Conservation (phyloP, 2,329 filamentous ascomycete genomes). For the Stagonosporopsis rhizophila region DNA sequence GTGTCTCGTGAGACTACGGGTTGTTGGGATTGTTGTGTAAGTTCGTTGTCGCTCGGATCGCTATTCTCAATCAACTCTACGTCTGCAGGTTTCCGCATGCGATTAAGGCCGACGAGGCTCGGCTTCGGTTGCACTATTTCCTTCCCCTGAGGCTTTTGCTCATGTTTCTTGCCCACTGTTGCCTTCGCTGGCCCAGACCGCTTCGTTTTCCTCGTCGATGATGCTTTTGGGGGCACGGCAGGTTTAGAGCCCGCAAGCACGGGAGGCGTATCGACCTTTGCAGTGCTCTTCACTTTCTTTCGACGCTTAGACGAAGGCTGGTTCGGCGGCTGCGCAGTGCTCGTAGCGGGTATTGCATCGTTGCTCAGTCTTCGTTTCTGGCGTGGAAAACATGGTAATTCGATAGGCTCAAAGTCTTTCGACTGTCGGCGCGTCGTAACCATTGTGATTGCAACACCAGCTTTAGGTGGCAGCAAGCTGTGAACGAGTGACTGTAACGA, state of each 20-base stretch:
- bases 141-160: not conserved
- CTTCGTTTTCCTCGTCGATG: not conserved
- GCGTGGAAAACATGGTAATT: not conserved
- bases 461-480: not conserved
- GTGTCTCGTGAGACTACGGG: not conserved
- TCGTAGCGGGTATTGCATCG: constrained; percentile 1
- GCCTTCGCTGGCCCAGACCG: not conserved
- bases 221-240: not conserved
- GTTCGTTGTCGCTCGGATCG: constrained; percentile 8
- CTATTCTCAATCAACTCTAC: not conserved
- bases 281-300: constrained; percentile 10
- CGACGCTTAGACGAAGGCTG: constrained; percentile 12
- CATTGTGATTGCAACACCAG: not conserved
- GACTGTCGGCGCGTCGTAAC: constrained; percentile 13
- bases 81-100: not conserved
- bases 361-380: constrained; percentile 1
- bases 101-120: not conserved
- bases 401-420: constrained; percentile 5
- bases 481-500: not conserved
- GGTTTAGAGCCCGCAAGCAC: not conserved
- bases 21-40: not conserved
- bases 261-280: not conserved
- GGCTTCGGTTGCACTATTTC: not conserved
- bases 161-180: not conserved
- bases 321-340: constrained; percentile 2